Base-by-base conservation (phyloP, 2,329 filamentous ascomycete species). In the Cryphonectria nitschkei region DNA sequence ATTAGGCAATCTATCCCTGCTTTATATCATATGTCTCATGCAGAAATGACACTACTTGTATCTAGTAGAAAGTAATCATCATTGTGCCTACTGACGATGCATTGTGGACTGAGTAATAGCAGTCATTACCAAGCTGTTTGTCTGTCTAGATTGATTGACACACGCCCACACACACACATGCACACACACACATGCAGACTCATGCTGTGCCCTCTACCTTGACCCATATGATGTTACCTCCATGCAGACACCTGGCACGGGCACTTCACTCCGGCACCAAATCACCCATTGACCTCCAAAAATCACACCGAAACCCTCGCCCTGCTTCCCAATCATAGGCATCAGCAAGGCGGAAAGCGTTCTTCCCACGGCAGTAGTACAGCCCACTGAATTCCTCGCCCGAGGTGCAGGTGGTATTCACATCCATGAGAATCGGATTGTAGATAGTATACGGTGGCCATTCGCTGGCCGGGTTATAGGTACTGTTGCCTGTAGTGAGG, bases 301-400 rank as follows among this genome's bases (percentile, higher is more conserved):
- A 68, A 16, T 68, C 66, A 11, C 66, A 68, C 3, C 66, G 56
- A n/a, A 62, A 52, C 6, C 66, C 66, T n/a, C 56, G 56, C 1
- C 66, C 56, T 8, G 41, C 66, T n/a, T 68, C 66, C 66, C 66
- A 68, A 3, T 58, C 61, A 22, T 68, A 68, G 7, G 66, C 66
- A 46, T 68, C 32, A 19, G 56, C 58, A 11, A 68, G 66, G 19
- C 66, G 46, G 29, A 68, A 62, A 4, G 56, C 29, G 14, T 68
- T 68, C 29, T 19, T 32, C 7, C 66, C 66, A 43, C 56, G 60
- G 43, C 66, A 68, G 41, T 62, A 63, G 3, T 58, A 60, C 13
- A 68, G 29, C 41, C 22, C 66, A 22, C 58, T 32, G 26, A 68
- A 22, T 14, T 41, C 37, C 41, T 52, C 39, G 34, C n/a, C 61